phyloP scores from a whole-genome alignment of 2,329 filamentous ascomycete species.

The Podosphaera xanthii region DNA sequence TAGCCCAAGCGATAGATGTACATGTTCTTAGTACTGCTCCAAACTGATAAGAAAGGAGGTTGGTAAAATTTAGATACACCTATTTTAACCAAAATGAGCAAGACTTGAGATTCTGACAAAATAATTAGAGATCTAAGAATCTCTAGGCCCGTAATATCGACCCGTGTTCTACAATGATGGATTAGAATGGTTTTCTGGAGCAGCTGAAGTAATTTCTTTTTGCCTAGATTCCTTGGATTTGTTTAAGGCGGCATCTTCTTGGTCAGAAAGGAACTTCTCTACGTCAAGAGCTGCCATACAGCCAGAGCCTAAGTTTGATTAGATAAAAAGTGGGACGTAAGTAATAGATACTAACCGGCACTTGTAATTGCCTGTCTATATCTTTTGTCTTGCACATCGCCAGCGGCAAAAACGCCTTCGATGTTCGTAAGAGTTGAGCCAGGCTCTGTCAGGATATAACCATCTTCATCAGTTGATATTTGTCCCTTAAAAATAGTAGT shows the following conservation, averaged over 20 bases:
- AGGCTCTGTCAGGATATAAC: slow-evolving; percentile 73
- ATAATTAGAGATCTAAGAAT: too few relatives aligned
- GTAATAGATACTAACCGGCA: slow-evolving; percentile 41
- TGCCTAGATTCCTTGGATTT: too few relatives aligned
- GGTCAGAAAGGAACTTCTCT: slow-evolving; percentile 74
- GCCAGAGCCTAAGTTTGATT: slow-evolving; percentile 44
- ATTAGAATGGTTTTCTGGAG: too few relatives aligned
- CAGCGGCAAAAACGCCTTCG: slow-evolving; percentile 83
- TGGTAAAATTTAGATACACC: too few relatives aligned
- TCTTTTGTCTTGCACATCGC: slow-evolving; percentile 95
- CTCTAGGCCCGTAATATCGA: too few relatives aligned
- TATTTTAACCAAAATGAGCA: too few relatives aligned
- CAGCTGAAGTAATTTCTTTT: too few relatives aligned
- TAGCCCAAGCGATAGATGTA: too few relatives aligned
- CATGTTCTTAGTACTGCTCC: too few relatives aligned
- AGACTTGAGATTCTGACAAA: too few relatives aligned
- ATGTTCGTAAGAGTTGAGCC: slow-evolving; percentile 76
- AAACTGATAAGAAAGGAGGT: too few relatives aligned
- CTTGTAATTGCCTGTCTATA: slow-evolving; percentile 97
- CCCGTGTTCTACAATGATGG: too few relatives aligned
- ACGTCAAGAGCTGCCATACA: slow-evolving; percentile 92
- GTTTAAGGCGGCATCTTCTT: slow-evolving; percentile 8
- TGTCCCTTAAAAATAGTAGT: slow-evolving; percentile 79
- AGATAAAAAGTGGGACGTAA: slow-evolving; percentile 7
- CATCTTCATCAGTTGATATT: slow-evolving; percentile 68